phyloP scores from a whole-genome alignment of 176 grass and related monocot species.

The Urochloa ruziziensis region DNA sequence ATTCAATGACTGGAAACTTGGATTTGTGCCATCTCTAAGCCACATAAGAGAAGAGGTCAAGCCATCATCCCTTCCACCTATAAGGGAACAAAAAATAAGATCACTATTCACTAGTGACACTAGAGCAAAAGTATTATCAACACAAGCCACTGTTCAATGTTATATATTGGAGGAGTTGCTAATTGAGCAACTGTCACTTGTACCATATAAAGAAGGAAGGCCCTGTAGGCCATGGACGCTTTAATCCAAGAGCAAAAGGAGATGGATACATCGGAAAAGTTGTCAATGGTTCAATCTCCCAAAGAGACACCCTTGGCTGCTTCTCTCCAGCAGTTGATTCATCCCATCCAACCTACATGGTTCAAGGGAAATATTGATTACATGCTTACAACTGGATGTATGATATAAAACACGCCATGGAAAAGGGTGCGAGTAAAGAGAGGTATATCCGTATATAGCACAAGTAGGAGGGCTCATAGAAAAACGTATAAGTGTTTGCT shows the following conservation, averaged over 20 bases:
- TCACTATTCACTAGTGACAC: constrained; percentile 13
- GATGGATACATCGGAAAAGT: constrained; percentile 96
- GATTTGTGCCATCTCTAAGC: constrained; percentile 63
- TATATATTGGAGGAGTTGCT: not conserved
- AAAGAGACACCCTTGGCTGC: constrained; percentile 93
- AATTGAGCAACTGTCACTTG: constrained; percentile 9
- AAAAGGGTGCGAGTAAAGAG: not conserved
- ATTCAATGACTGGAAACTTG: constrained; percentile 73
- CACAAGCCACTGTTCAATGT: not conserved
- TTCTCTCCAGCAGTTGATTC: constrained; percentile 94
- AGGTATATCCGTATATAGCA: constrained; percentile 7
- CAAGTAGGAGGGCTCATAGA: not conserved
- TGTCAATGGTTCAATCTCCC: constrained; percentile 95
- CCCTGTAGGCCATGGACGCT: constrained; percentile 91
- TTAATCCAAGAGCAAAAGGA: constrained; percentile 87
- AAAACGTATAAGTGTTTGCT: constrained; percentile 6
- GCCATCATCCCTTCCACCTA: constrained; percentile 75
- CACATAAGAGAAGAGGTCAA: constrained; percentile 70
- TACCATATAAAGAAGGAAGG: constrained; percentile 86
- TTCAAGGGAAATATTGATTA: constrained; percentile 7
- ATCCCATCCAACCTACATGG: constrained; percentile 92
- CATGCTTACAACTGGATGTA: constrained; percentile 1
- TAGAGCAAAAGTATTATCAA: not conserved
- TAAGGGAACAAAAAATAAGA: constrained; percentile 34
- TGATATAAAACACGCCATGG: not conserved